Evolutionary conservation across 2,329 filamentous ascomycete genomes (phyloP).

Genomic region (Claviceps pusilla): DNA sequence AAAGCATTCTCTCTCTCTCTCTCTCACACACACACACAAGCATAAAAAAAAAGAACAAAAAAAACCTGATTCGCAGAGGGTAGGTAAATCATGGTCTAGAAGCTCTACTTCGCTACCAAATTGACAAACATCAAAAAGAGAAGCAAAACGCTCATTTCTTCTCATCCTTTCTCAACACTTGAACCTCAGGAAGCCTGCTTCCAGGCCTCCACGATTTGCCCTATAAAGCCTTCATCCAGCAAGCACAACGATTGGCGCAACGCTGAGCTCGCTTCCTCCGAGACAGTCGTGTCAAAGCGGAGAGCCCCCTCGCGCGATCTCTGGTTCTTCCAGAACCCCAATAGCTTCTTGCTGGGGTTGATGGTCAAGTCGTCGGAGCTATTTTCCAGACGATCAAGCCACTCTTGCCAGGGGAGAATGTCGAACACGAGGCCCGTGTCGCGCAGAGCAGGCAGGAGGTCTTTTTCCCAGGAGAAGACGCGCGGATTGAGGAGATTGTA

Average conservation of each 20-base stretch:
- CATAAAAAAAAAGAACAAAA: too few species aligned
- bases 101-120: too few species aligned
- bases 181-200: not conserved
- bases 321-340: constrained; percentile 27
- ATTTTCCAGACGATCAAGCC: constrained; percentile 25
- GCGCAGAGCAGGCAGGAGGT: constrained; percentile 32
- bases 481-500: constrained; percentile 33
- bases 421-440: constrained; percentile 27
- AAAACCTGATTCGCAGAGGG: too few species aligned
- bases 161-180: not conserved
- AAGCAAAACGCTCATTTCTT: not conserved
- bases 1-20: too few species aligned
- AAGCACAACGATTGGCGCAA: not conserved
- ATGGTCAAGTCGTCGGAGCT: constrained; percentile 27
- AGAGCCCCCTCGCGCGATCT: not conserved
- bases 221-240: not conserved
- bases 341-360: constrained; percentile 28
- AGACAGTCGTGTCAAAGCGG: not conserved
- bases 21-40: too few species aligned
- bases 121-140: too few species aligned
- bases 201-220: not conserved
- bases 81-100: too few species aligned
- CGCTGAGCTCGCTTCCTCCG: not conserved
- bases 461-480: constrained; percentile 32
- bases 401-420: constrained; percentile 26